Evolutionary conservation across 1,139 yeast species (phyloP).

Genomic region (Debaryomyces singareniensis): DNA sequence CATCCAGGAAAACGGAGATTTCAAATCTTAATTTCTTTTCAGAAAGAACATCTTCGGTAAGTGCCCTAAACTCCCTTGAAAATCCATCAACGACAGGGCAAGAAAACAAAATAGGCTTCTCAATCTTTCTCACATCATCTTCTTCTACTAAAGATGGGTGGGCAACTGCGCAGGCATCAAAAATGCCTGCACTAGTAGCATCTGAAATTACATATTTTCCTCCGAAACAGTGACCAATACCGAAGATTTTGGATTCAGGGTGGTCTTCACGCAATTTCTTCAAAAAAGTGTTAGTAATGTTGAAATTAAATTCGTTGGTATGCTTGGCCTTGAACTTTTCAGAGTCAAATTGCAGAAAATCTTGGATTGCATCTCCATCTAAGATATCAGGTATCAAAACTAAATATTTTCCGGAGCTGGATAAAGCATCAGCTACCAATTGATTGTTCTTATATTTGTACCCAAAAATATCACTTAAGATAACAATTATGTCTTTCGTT

Average conservation of each 20-base stretch:
- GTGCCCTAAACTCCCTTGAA: constrained; percentile 54
- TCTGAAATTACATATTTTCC: constrained; percentile 61
- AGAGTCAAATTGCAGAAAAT: constrained; percentile 41
- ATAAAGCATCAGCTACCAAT: constrained; percentile 66
- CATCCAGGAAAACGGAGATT: constrained; percentile 55
- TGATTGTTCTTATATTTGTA: constrained; percentile 46
- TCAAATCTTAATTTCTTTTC: constrained; percentile 42
- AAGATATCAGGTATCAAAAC: constrained; percentile 74
- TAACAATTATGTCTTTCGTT: constrained; percentile 45
- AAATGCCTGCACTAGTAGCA: constrained; percentile 38
- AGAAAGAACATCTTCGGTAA: constrained; percentile 52
- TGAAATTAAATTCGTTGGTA: constrained; percentile 35
- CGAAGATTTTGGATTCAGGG: constrained; percentile 48
- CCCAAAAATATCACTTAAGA: constrained; percentile 68
- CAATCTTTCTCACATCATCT: constrained; percentile 55
- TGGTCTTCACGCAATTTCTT: constrained; percentile 32
- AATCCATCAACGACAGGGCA: constrained; percentile 70
- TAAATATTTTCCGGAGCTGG: constrained; percentile 49
- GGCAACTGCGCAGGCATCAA: constrained; percentile 64
- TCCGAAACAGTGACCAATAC: constrained; percentile 82
- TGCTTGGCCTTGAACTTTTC: constrained; percentile 52
- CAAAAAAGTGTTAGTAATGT: constrained; percentile 38
- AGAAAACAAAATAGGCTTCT: constrained; percentile 57
- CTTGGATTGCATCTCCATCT: constrained; percentile 63
- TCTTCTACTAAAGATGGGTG: constrained; percentile 71